Evolutionary conservation across 768 basidiomycete species (phyloP), one percentile per base, ranked within the genome.

Genomic region (Podaxis pistillaris): DNA sequence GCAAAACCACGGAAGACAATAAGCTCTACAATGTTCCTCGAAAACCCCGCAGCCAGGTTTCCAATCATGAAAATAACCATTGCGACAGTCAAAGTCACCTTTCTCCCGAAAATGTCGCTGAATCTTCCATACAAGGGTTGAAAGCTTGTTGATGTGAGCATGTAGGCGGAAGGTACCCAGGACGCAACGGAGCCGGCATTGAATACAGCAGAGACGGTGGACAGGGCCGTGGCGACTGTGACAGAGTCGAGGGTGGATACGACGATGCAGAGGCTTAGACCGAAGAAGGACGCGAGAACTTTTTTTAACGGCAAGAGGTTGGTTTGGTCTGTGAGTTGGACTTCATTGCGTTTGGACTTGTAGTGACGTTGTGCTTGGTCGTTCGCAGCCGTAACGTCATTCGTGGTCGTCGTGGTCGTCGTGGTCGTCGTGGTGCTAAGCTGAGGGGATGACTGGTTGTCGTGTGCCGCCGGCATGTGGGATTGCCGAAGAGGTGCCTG

Each of bases 131-230:
- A 82, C 1, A 84, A 67, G 1, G 83, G 82, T 72, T 87, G 88
- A 66, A 87, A 87, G 19, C 83, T 81, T 1, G 85, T 86, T 0
- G 84, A 85, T 0, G 88, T 89, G 53, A 90, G 75, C 37, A 92
- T 79, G 67, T 90, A 91, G 0, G 84, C 83, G 0, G 88, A 88
- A 0, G 88, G 89, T 2, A 91, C 88, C 89, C 88, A 91, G 4
- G 86, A 86, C 26, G 79, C 75, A 26, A 87, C 79, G 3, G 84
- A 79, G 3, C 87, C 85, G 0, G 89, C 85, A 57, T 86, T 78
- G 73, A 91, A 91, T 2, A 82, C 80, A 22, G 80, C 67, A 3
- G 89, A 85, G 52, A 93, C 84, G 0, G 86, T 89, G 0, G 90
- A 88, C n/a, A 92, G 75, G 1, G 89, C 86, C 0, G 90, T 91